Conservation (phyloP, 2,329 filamentous ascomycete species). For the Colletotrichum brevisporum region DNA sequence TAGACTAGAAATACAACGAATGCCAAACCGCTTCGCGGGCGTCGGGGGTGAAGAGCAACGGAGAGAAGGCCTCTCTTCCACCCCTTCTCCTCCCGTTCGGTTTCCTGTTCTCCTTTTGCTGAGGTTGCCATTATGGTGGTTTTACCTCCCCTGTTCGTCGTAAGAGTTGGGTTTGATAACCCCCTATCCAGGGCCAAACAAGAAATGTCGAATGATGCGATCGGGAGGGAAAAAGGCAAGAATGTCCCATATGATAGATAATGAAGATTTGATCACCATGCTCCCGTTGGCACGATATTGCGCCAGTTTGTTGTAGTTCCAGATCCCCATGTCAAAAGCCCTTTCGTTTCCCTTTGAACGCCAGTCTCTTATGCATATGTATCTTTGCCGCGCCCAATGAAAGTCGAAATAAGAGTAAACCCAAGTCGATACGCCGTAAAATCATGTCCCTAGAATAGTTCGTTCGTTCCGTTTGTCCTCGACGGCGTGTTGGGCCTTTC, state of each 20-base stretch:
- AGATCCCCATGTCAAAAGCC: no score
- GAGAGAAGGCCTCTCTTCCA: background rate
- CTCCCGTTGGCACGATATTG: background rate
- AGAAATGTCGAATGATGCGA: background rate
- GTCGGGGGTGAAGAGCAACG: background rate
- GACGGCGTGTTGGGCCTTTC: no score
- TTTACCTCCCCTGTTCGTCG: conserved; percentile 14
- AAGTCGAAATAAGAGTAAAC: background rate
- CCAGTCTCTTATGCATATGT: conserved; percentile 38
- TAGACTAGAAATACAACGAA: conserved; percentile 38
- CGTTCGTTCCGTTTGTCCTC: conserved; percentile 12
- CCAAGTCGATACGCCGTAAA: conserved; percentile 19
- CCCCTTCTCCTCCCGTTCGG: background rate
- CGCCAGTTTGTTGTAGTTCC: conserved; percentile 11
- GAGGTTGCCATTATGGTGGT: background rate
- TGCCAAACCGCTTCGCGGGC: conserved; percentile 4
- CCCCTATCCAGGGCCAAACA: background rate
- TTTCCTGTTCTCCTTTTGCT: conserved; percentile 6
- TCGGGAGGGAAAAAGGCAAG: background rate
- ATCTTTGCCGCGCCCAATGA: conserved; percentile 25
- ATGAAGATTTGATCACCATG: background rate
- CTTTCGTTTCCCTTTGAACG: conserved; percentile 13
- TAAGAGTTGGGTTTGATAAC: background rate
- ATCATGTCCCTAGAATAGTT: conserved; percentile 1
- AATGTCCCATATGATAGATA: no score